Evolutionary conservation across 2,329 filamentous ascomycete species (phyloP), one percentile per base, ranked within the genome.

Genomic region (Fonsecaea erecta): DNA sequence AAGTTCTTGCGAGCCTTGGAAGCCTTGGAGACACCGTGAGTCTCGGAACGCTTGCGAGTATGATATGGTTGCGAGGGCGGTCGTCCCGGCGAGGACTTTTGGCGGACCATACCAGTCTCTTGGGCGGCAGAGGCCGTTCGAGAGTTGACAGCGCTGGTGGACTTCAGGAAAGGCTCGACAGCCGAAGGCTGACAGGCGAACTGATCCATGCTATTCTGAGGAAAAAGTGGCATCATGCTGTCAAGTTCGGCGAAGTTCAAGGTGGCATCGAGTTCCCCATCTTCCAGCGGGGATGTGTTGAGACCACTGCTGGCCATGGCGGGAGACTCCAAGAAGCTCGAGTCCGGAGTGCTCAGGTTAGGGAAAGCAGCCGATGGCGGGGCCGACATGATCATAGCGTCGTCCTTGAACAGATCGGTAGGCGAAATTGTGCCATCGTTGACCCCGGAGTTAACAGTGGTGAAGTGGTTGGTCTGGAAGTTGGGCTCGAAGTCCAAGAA

Each of bases 291-390:
- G 52, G 71, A 70, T 60, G 68, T 73, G 52, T 71, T 69, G 12
- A 72, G 61, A 18, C 70, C 69, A 37, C 72, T 72, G 56, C 56
- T 69, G 30, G 59, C 66, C 59, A 66, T 68, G 26, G 67, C 71
- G 63, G 94, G 82, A 48, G 91, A 84, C 75, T 83, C 90, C 89
- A 90, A 93, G 67, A 82, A 83, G 71, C 82, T 80, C 52, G 81
- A 74, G 62, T 77, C 75, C 43, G 78, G 77, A 67, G 91, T 93
- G 48, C 90, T 94, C 78, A 95, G 75, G 70, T 90, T 87, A 52
- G 91, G 94, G 74, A 93, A 86, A 51, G 90, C 87, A 53, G 88
- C 85, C 2, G 91, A 95, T 77, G 90, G 90, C 26, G 92, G 91
- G 40, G 90, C 87, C 71, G 91, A 94, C 65, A 70, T 67, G 59